These are phyloP conservation scores for Pseudofabraea citricarpa DNA, from an alignment of 2,329 filamentous ascomycete species.

Conservation along the genomic window DNA sequence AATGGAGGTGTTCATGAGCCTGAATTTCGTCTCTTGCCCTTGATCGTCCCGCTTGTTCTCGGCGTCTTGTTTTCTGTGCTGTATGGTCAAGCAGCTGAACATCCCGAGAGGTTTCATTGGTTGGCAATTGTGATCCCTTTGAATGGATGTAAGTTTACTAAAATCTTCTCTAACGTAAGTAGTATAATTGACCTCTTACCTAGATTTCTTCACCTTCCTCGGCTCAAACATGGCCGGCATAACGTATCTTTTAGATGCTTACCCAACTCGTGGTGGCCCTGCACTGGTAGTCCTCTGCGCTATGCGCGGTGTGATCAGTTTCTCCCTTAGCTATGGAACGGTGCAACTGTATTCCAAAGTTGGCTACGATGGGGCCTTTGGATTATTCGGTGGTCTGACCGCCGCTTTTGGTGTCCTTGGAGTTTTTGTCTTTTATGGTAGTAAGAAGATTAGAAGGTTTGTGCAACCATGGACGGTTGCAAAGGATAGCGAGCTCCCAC, in stretches of 20 bases:
- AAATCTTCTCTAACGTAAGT: neutral
- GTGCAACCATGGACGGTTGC: constrained; percentile 1
- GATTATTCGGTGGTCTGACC: neutral
- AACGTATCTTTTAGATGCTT: constrained; percentile 36
- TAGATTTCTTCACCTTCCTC: constrained; percentile 22
- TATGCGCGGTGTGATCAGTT: constrained; percentile 39
- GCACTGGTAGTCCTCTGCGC: constrained; percentile 41
- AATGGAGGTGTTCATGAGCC: constrained; percentile 28
- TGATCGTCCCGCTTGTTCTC: constrained; percentile 17
- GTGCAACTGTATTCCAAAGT: neutral
- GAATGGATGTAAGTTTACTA: constrained; percentile 3
- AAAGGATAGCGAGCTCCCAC: no score
- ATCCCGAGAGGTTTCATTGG: constrained; percentile 6
- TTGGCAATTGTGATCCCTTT: constrained; percentile 12
- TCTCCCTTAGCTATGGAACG: constrained; percentile 28
- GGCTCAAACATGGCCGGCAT: constrained; percentile 24
- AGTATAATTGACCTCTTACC: constrained; percentile 32
- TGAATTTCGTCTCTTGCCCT: constrained; percentile 26
- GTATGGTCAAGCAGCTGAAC: constrained; percentile 1
- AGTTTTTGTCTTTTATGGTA: constrained; percentile 3
- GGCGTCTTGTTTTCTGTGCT: constrained; percentile 7
- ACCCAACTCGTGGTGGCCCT: constrained; percentile 33
- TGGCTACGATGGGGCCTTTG: neutral
- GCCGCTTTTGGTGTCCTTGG: constrained; percentile 3
- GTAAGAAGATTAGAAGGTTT: constrained; percentile 4